Evolutionary conservation across 108 stramenopile genomes (phyloP), one percentile per base, ranked within the genome.

Genomic region (Conticribra guillardii): DNA sequence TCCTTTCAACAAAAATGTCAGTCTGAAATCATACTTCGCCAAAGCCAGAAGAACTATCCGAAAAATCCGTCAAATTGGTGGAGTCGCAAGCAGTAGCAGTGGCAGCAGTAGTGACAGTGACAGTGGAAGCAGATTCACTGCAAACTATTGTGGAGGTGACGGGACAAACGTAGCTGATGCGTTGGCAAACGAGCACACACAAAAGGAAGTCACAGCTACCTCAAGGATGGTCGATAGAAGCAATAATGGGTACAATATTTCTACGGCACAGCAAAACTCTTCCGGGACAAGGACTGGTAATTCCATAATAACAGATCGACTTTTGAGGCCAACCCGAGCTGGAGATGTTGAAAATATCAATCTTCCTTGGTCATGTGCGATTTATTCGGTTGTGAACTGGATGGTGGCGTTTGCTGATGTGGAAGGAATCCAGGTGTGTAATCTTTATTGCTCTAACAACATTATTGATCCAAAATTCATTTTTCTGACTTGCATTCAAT

Each of bases 321-420:
- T 90, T 16, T 57, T 90, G 21, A 86, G 84, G 34, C 91, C 91
- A 3, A 67, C 89, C 24, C 30, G 69, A n/a, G 62, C 74, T 47
- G 84, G 79, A 16, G 64, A 87, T 63, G 80, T 84, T 34, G 80
- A 84, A 51, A 76, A 74, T 52, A 74, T 83, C 22, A 78, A 82
- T 47, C 64, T 94, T 1, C 89, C 90, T 22, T 92, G 90, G 91
- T 89, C 89, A 7, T 95, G 90, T 74, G 91, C 90, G 17, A 88
- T 95, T 31, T 95, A 89, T 58, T 88, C 89, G 7, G 87, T 95
- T 64, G 74, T 92, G n/a, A 95, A 92, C 63, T 95, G 93, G 93
- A 92, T 95, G 90, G 87, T 89, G 7, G 87, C 86, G 19, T 92
- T 89, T 62, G 64, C 80, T 27, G 88, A 95, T 58, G 93, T 95